Base-by-base conservation (phyloP, 1,139 yeast genomes). In the Zhuliangozyma blackwelliae region DNA sequence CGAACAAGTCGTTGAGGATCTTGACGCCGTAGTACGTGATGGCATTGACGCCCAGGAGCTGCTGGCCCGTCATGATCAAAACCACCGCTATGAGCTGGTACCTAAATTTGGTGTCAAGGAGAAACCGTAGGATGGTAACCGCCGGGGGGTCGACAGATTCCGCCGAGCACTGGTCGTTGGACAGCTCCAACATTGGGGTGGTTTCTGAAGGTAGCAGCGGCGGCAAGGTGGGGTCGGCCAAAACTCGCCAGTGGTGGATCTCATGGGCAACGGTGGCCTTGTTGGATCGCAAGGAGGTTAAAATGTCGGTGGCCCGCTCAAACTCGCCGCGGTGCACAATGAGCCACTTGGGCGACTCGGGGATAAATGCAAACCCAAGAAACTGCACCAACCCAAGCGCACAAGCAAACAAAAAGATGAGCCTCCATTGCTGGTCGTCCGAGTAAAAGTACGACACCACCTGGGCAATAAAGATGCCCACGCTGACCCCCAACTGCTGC, bases 321-420 rank as follows among this genome's bases (percentile, higher is more conserved):
- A 59, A 52, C 38, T 64, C 65, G 7, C 63, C 62, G 7, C 49
- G 49, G 34, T 56, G 52, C 39, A 62, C 43, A 12, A 64, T 52
- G 21, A 66, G 47, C 73, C 73, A 67, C 47, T 65, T 66, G 3
- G 72, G 72, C 25, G 68, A 62, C 42, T 67, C 73, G 1, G 55
- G 55, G 2, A 61, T 57, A 2, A 67, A 55, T 44, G 62, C 56
- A 21, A 66, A 47, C 25, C 60, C 52, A 2, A 52, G n/a, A 39
- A 60, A 62, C 39, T 65, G 70, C 19, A 52, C 28, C 2, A 55
- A 35, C 0, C 58, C 68, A 19, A 65, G 40, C 0, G 39, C 25
- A 27, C 53, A 50, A 1, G 65, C 65, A 32, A 57, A 42, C 9
- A 52, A 41, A 41, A 65, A 65, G 4, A 66, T 50, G 16, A 37